Conservation (phyloP, 2,329 filamentous ascomycete species). For the Verticillium tricorpus region DNA sequence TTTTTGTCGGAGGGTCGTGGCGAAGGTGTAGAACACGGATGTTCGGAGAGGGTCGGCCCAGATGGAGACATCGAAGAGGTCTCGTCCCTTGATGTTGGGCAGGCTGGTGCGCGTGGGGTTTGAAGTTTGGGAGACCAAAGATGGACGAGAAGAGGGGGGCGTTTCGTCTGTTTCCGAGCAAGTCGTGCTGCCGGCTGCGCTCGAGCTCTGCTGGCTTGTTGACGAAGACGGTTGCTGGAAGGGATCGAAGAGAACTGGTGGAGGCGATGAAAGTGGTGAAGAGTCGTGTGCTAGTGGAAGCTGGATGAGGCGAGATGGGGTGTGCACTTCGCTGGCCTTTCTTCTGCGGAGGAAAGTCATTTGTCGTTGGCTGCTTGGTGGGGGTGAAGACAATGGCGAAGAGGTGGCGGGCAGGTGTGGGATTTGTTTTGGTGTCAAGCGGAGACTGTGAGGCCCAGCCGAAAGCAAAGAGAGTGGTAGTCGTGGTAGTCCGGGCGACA, state of each 20-base stretch:
- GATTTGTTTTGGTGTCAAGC: background rate
- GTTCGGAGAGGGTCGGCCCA: conserved; percentile 66
- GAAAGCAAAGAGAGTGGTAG: background rate
- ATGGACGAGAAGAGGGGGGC: conserved; percentile 32
- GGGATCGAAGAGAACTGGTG: conserved; percentile 47
- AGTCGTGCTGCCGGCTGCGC: conserved; percentile 30
- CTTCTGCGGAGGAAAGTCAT: background rate
- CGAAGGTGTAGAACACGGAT: conserved; percentile 68
- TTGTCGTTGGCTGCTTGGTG: conserved; percentile 12
- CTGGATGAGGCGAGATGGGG: background rate
- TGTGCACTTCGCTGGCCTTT: background rate
- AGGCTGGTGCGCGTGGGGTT: conserved; percentile 28
- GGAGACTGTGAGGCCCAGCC: background rate
- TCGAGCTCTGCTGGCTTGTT: conserved; percentile 24
- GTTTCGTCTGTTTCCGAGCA: conserved; percentile 42
- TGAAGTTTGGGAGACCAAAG: conserved; percentile 33
- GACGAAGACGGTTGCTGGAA: conserved; percentile 34
- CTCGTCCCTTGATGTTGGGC: conserved; percentile 64
- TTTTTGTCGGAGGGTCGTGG: conserved; percentile 61
- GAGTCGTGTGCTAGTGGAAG: conserved; percentile 30
- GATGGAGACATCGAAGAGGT: conserved; percentile 67
- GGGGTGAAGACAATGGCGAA: conserved; percentile 34
- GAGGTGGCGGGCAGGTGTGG: background rate
- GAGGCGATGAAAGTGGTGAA: conserved; percentile 55
- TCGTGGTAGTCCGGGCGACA: background rate